Conservation (phyloP, 352 stramenopile genomes). For the Phytophthora kernoviae region DNA sequence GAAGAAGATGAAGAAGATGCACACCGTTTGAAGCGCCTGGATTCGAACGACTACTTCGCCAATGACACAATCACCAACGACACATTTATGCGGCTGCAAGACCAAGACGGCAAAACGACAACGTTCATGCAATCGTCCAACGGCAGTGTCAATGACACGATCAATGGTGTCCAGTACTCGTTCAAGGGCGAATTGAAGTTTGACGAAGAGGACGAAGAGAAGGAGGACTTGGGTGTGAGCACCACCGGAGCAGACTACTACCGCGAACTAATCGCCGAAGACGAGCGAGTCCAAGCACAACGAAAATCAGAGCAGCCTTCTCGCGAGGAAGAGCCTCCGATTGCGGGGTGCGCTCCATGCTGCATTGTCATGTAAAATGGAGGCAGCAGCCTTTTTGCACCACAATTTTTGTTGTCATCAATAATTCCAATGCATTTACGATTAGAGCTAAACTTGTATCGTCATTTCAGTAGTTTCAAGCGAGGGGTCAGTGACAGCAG, state of each 20-base stretch:
- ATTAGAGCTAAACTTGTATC: not conserved
- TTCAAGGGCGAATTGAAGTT: slow-evolving; percentile 74
- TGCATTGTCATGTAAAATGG: slow-evolving; percentile 51
- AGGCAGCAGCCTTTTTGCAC: not conserved
- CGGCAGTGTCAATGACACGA: slow-evolving; percentile 5
- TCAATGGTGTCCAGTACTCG: slow-evolving; percentile 20
- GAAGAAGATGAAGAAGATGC: slow-evolving; percentile 25
- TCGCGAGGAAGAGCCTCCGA: slow-evolving; percentile 27
- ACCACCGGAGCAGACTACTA: slow-evolving; percentile 55
- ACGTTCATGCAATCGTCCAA: slow-evolving; percentile 29
- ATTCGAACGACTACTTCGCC: slow-evolving; percentile 61
- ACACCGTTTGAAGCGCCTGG: slow-evolving; percentile 37
- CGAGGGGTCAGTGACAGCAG: slow-evolving; percentile 13
- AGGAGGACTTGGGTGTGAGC: slow-evolving; percentile 35
- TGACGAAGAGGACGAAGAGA: slow-evolving; percentile 38
- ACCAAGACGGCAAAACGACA: slow-evolving; percentile 38
- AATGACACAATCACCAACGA: slow-evolving; percentile 83
- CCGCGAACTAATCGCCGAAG: slow-evolving; percentile 43
- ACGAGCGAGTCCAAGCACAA: slow-evolving; percentile 40
- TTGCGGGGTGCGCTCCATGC: slow-evolving; percentile 59
- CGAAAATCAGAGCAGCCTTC: slow-evolving; percentile 28
- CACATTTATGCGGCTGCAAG: slow-evolving; percentile 60
- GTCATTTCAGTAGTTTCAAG: slow-evolving; percentile 6
- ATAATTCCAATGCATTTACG: slow-evolving; percentile 1
- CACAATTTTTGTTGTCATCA: slow-evolving; percentile 7